Base-by-base conservation (phyloP, 2,329 filamentous ascomycete species). In the Calycina herbarum region DNA sequence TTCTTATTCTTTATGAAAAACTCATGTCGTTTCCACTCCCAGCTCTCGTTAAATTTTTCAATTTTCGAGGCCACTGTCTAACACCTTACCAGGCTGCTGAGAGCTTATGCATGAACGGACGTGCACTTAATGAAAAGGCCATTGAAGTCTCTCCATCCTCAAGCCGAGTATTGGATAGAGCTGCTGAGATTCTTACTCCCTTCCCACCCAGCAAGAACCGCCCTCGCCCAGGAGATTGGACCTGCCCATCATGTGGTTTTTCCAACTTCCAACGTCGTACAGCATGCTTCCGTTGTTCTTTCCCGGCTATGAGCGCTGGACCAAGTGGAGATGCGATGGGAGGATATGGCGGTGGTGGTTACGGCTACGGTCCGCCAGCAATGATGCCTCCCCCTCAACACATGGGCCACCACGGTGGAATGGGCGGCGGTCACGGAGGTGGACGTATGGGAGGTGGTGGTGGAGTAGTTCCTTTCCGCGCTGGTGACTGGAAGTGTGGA, bases 171-270 rank as follows among this genome's bases (percentile, higher is more conserved):
- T 87, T 99, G 66, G 95, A 99, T 79, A 91, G 94, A 72, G 95
- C 95, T 64, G 92, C 94, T 66, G 95, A 97, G 73, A 97, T 99
- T 70, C 85, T 99, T 63, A 97, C 94, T 0, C 94, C 95, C 0
- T 99, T 99, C 83, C 95, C 95, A 61, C 95, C 95, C 0, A 97
- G 94, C 81, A 99, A 99, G 86, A 99, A 99, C 80, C 89, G 95
- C 56, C 95, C 95, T 68, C 91, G 95, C 65, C 95, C 95, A 48
- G 95, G 95, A 78, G 95, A 99, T 80, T 99, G 95, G 95, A 98
- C 94, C 67, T 99, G 95, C 83, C 95, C 95, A 57, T 97, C 94
- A 62, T 99, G 95, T 76, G 95, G 95, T 67, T 99, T 99, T 82
- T 97, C 93, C 75, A 99, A 99, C 85, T 99, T 99, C 83, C 95